Conservation (phyloP, 306 rosid species). For the Gleditsia sinensis region DNA sequence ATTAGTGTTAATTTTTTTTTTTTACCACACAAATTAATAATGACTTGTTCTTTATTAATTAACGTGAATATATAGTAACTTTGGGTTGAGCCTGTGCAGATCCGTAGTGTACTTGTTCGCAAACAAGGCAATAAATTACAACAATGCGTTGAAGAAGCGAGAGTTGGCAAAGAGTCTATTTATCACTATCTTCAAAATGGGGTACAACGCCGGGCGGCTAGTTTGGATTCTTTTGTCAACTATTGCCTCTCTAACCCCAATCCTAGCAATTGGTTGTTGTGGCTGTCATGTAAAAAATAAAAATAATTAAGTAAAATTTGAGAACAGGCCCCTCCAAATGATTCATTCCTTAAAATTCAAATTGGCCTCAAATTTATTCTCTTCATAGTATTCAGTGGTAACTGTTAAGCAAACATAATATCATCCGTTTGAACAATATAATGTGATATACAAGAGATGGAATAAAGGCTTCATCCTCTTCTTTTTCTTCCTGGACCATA, state of each 20-base stretch:
- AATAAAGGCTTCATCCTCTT: not conserved
- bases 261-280: not conserved
- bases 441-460: not conserved
- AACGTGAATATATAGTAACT: too few species aligned
- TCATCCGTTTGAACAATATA: not conserved
- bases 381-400: too few species aligned
- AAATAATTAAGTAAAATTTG: not conserved
- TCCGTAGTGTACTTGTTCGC: too few species aligned
- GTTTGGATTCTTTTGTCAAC: conserved; percentile 34
- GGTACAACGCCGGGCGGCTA: not conserved
- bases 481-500: not conserved
- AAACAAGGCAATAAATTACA: not conserved
- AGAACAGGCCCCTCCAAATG: not conserved
- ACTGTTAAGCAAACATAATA: too few species aligned
- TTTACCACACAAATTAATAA: too few species aligned
- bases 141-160: not conserved
- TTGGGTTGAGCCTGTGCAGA: too few species aligned
- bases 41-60: too few species aligned
- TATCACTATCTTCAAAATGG: not conserved
- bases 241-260: not conserved
- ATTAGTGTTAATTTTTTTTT: not conserved
- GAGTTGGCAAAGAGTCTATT: not conserved
- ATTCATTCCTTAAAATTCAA: not conserved
- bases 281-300: not conserved
- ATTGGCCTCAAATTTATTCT: not conserved